Base-by-base conservation (phyloP, 2,329 filamentous ascomycete species). In the Hymenoscyphus occultus region DNA sequence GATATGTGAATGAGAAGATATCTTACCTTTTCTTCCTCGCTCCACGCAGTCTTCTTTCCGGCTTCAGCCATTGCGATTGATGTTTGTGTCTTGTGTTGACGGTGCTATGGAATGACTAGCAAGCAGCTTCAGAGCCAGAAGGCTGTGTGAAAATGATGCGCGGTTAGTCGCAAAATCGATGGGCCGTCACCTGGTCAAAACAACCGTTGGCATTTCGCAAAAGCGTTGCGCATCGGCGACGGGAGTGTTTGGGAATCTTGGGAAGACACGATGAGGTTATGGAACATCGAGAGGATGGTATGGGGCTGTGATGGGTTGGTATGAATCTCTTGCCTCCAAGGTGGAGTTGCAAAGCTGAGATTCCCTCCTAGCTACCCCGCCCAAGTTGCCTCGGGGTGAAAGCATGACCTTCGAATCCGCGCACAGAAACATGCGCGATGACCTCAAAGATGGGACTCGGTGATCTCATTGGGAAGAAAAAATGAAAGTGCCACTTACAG, bases 1-100 rank as follows among this genome's bases (percentile, higher is more conserved):
- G 35, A 7, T 35, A 10, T 35, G 35, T 6, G 3, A 35, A 28
- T 22, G 9, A 28, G 22, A 3, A 39, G 42, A 28, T 4, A 7
- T 19, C 28, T 31, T 61, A 54, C 59, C 59, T 61, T 61, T n/a
- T 61, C 59, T n/a, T 6, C 22, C 22, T 61, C 40, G 7, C 28
- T 13, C 59, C 59, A 61, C 12, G 19, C 59, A 7, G 22, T 22
- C 12, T 58, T 58, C 45, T 51, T 51, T 39, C 7, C 31, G 5
- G 31, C 5, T 9, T 35, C 32, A 39, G 56, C 7, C n/a, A 58
- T 58, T 31, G 56, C 32, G 7, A 32, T 3, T 19, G 39, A 58
- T n/a, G 48, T 56, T 56, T 12, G 5, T 58, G 12, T n/a, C 7
- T 22, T 58, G 14, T 35, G 16, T 39, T n/a, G 12, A 31, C 10